Conservation (phyloP, 108 stramenopile genomes). For the Pseudonitzschia delicatissima region DNA sequence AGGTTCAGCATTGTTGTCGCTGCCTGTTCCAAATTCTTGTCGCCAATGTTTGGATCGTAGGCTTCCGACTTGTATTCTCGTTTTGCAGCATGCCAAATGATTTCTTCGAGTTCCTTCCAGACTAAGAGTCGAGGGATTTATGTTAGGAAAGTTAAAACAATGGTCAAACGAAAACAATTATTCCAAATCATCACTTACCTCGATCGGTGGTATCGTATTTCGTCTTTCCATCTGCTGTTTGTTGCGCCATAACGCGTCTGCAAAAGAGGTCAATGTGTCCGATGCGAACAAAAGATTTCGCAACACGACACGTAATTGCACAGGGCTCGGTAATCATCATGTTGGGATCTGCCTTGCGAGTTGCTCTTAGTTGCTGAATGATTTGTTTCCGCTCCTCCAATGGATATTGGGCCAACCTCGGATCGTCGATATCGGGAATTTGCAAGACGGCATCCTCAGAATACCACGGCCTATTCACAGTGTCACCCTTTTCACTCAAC, state of each 20-base stretch:
- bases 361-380: conserved; percentile 51
- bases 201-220: conserved; percentile 8
- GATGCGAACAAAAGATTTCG: conserved; percentile 72
- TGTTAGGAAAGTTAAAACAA: neutral
- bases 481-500: conserved; percentile 53
- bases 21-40: conserved; percentile 48
- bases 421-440: conserved; percentile 63
- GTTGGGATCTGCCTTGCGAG: conserved; percentile 75
- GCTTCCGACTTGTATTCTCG: conserved; percentile 68
- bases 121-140: conserved; percentile 3
- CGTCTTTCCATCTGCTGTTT: neutral
- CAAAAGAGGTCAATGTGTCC: conserved; percentile 88
- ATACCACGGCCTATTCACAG: conserved; percentile 69
- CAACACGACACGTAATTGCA: conserved; percentile 86
- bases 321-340: conserved; percentile 71
- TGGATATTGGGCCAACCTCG: conserved; percentile 64
- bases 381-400: conserved; percentile 51
- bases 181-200: neutral
- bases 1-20: conserved; percentile 52
- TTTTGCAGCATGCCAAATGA: conserved; percentile 83
- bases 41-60: conserved; percentile 51
- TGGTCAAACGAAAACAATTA: neutral
- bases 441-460: conserved; percentile 38
- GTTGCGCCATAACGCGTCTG: conserved; percentile 41
- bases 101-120: conserved; percentile 68